Percentiles rank a stretch among this genome's conserved stretches.
Conservation (phyloP, 192 early-diverging fungal genomes). For the Mortierella claussenii region DNA sequence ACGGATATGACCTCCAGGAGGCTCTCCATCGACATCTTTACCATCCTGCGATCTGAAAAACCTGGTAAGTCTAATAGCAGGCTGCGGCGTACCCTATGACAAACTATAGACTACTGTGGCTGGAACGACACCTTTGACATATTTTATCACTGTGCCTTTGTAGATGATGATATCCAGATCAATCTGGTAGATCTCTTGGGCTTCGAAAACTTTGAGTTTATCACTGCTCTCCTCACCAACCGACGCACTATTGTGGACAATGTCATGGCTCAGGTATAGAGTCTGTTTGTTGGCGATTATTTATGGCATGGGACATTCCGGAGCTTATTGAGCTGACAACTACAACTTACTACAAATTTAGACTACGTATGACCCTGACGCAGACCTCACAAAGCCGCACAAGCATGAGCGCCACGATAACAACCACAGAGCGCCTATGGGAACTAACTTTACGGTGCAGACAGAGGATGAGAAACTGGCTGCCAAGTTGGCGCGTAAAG, state of each 20-base stretch:
- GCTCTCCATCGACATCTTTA: conserved; percentile 78
- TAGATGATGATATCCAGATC: conserved; percentile 72
- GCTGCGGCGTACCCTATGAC: too few relatives aligned
- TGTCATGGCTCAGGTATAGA: conserved; percentile 63
- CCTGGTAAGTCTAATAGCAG: conserved; percentile 52
- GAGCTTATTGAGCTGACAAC: background rate
- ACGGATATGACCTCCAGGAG: conserved; percentile 60
- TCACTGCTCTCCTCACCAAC: conserved; percentile 65
- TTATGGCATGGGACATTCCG: too few relatives aligned
- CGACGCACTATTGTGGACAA: conserved; percentile 69
- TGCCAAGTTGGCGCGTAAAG: conserved; percentile 70
- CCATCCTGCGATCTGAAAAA: conserved; percentile 68
- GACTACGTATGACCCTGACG: conserved; percentile 42
- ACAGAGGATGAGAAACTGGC: conserved; percentile 70
- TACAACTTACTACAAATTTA: background rate
- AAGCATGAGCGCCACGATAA: conserved; percentile 48
- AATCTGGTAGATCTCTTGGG: conserved; percentile 79
- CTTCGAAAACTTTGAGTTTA: conserved; percentile 77
- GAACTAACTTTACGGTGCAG: conserved; percentile 72
- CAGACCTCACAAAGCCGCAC: conserved; percentile 11
- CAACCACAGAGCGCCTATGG: conserved; percentile 58
- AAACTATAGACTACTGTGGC: too few relatives aligned
- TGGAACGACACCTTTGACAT: too few relatives aligned
- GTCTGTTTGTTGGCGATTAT: too few relatives aligned
- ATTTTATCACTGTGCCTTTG: background rate